Evolutionary conservation across 257 asterid genomes (phyloP), one percentile per base, ranked within the genome.

Genomic region (Gentiana macrophylla): DNA sequence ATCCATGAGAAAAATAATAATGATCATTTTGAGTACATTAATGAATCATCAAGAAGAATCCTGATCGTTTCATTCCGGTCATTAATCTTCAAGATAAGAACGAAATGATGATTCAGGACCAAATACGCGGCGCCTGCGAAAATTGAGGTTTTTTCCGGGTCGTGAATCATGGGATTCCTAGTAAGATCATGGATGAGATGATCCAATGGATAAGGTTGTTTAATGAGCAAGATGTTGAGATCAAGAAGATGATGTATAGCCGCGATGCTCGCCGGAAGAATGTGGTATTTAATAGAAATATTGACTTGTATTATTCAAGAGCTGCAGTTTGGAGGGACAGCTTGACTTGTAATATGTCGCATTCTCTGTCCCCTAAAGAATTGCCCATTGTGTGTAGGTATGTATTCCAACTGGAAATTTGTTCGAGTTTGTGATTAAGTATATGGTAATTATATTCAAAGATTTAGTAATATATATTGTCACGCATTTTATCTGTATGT

Each of bases 141-240:
- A 61, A 44, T 1, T 75, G 79, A 75, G 84, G 80, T 1, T 77
- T 80, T 53, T 80, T 80, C 56, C 87, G 72, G 65, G 73, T 72
- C 53, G 74, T 75, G 59, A 81, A 81, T 51, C 82, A 67, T 55
- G 82, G 74, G 13, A 51, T 73, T 48, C 73, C 82, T 1, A 38
- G 0, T 0, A 44, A 35, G 32, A 33, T 48, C 5, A 7, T 77
- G 47, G 73, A 67, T 38, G 75, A 67, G 3, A 70, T 72, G 69
- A 4, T 75, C 47, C 62, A 60, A 3, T 74, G 72, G 12, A 37
- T 53, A 15, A 4, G 74, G 0, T 52, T 72, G 46, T 79, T 79
- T 32, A 55, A 72, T 8, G 63, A 64, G 51, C 69, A 49, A 12
- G 57, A 49, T 56, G 12, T 1, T 12, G 52, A 56, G 37, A 32